A percentile compares a stretch with the other conserved stretches of the same genome.
These are phyloP conservation scores for Medicago ruthenica DNA, from an alignment of 306 rosid genomes.

Conservation along the genomic window DNA sequence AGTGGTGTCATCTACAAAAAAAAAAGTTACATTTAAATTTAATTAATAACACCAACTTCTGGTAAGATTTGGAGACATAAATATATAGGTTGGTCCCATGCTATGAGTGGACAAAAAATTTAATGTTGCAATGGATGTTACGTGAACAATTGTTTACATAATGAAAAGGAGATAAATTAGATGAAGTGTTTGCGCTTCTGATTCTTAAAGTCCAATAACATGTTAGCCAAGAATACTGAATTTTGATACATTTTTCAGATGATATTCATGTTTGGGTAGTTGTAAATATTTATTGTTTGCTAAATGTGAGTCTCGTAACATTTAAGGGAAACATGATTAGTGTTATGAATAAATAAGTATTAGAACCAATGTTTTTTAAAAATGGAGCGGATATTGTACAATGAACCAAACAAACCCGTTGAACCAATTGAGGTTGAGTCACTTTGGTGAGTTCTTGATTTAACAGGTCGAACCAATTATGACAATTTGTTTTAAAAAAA, in stretches of 20 bases:
- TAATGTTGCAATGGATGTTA: slow-evolving; percentile 9
- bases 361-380: too few species aligned
- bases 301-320: slow-evolving; percentile 24
- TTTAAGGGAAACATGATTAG: slow-evolving; percentile 1
- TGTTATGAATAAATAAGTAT: too few species aligned
- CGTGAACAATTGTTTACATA: slow-evolving; percentile 28
- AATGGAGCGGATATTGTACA: too few species aligned
- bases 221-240: slow-evolving; percentile 16
- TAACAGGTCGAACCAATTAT: too few species aligned
- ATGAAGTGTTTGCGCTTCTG: background rate
- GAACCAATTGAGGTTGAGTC: too few species aligned
- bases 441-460: too few species aligned
- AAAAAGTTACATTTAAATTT: background rate
- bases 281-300: slow-evolving; percentile 32
- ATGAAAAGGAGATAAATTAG: slow-evolving; percentile 16
- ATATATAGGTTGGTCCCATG: slow-evolving; percentile 26
- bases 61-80: slow-evolving; percentile 17
- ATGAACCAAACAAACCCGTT: too few species aligned
- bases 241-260: slow-evolving; percentile 8
- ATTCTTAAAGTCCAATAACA: slow-evolving; percentile 23
- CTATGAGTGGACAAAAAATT: background rate
- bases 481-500: too few species aligned
- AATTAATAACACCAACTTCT: background rate
- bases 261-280: slow-evolving; percentile 32
- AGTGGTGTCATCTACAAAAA: background rate